Conservation (phyloP, 2,329 filamentous ascomycete species). For the Tolypocladium album region DNA sequence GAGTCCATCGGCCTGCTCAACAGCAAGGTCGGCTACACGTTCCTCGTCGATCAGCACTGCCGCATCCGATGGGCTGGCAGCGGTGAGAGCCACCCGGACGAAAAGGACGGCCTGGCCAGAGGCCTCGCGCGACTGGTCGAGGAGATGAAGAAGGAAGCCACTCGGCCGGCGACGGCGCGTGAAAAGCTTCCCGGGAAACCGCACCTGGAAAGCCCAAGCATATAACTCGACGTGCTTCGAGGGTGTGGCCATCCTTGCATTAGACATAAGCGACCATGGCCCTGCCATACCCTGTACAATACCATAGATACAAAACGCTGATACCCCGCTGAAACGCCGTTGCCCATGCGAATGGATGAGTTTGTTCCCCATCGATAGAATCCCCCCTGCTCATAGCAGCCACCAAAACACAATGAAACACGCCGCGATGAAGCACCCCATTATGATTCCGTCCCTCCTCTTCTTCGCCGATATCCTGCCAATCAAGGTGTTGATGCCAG, state of each 20-base stretch:
- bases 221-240: neutral
- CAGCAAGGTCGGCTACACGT: conserved; percentile 86
- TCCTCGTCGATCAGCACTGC: conserved; percentile 77
- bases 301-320: conserved; percentile 14
- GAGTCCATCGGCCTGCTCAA: conserved; percentile 67
- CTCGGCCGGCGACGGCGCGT: conserved; percentile 20
- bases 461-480: conserved; percentile 89
- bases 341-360: conserved; percentile 8
- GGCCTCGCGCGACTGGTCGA: conserved; percentile 52
- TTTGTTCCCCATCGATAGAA: neutral
- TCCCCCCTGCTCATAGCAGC: conserved; percentile 44
- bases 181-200: conserved; percentile 21
- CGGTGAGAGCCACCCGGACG: conserved; percentile 52
- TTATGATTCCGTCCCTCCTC: conserved; percentile 86
- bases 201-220: conserved; percentile 15
- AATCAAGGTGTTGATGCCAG: conserved; percentile 86
- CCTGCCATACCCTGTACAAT: conserved; percentile 18
- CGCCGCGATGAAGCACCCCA: conserved; percentile 82
- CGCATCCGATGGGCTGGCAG: conserved; percentile 93
- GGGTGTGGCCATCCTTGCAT: neutral
- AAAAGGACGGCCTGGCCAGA: conserved; percentile 56
- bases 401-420: conserved; percentile 83
- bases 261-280: neutral
- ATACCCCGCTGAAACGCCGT: conserved; percentile 26
- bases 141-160: conserved; percentile 35